Percentiles rank a stretch among this genome's conserved stretches.
Conservation (phyloP, 129 eudicot genomes). For the Saposhnikovia divaricata region DNA sequence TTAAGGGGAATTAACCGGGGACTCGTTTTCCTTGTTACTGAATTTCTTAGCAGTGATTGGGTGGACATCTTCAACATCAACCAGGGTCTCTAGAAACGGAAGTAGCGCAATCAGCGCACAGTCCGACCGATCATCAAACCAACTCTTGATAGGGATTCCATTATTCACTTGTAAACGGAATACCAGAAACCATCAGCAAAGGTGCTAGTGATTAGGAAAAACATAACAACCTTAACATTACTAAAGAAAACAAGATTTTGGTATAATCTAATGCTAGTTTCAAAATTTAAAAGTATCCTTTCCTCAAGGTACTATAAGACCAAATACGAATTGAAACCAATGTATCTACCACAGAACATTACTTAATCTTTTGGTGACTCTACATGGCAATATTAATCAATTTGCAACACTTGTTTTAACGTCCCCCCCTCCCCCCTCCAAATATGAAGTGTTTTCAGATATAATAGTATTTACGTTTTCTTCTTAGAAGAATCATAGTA, state of each 20-base stretch:
- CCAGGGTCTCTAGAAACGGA: constrained; percentile 84
- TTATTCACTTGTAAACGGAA: constrained; percentile 90
- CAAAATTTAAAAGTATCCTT: too few species aligned
- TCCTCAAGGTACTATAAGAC: background rate
- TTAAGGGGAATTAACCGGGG: constrained; percentile 44
- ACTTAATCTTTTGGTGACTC: background rate
- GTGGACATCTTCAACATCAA: constrained; percentile 85
- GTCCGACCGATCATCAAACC: constrained; percentile 93
- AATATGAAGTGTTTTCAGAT: background rate
- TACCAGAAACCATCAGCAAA: constrained; percentile 53
- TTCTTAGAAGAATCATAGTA: background rate
- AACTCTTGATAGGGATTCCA: constrained; percentile 96
- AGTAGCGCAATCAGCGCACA: constrained; percentile 64
- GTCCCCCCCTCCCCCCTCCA: background rate
- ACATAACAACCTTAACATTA: background rate
- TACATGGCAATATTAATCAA: too few species aligned
- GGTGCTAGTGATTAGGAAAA: background rate
- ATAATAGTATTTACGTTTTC: too few species aligned
- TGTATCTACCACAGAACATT: background rate
- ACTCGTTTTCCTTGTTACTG: constrained; percentile 93
- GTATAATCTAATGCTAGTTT: too few species aligned
- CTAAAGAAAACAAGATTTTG: background rate
- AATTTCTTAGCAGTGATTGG: constrained; percentile 89
- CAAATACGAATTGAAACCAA: background rate
- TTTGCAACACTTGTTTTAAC: background rate